A percentile compares a stretch with the other conserved stretches of the same genome.
These are phyloP conservation scores for Neofusicoccum umdonicola DNA, from an alignment of 2,329 filamentous ascomycete genomes.

Conservation along the genomic window DNA sequence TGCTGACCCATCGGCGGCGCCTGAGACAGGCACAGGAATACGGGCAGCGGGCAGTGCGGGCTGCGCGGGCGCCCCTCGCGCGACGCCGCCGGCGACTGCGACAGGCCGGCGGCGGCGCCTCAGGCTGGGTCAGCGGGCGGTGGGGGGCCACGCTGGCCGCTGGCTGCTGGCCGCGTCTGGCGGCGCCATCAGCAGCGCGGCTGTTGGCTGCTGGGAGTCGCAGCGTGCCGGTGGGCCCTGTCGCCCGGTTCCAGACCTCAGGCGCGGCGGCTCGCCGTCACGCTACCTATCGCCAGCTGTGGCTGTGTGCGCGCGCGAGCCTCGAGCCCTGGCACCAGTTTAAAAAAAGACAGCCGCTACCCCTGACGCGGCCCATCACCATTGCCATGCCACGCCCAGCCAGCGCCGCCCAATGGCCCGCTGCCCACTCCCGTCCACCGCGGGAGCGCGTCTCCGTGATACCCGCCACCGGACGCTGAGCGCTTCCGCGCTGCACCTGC, in stretches of 20 bases:
- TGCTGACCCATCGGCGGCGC: conserved; percentile 1
- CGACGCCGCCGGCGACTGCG: background rate
- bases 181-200: conserved; percentile 7
- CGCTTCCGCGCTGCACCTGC: background rate
- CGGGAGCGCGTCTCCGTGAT: background rate
- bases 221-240: background rate
- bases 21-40: conserved; percentile 1
- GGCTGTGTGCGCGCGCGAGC: background rate
- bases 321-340: background rate
- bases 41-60: conserved; percentile 7
- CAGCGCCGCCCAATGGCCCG: background rate
- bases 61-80: background rate
- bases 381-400: background rate
- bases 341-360: conserved; percentile 11
- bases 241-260: conserved; percentile 3
- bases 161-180: background rate
- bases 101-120: background rate
- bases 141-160: background rate
- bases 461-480: background rate
- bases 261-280: background rate
- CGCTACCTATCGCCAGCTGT: background rate
- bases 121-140: background rate
- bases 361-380: background rate
- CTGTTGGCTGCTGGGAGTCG: background rate
- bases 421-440: background rate